A percentile compares a stretch with the other conserved stretches of the same genome.
These are phyloP conservation scores for Eucalyptus pauciflora DNA, from an alignment of 345 rosid genomes.

Conservation along the genomic window DNA sequence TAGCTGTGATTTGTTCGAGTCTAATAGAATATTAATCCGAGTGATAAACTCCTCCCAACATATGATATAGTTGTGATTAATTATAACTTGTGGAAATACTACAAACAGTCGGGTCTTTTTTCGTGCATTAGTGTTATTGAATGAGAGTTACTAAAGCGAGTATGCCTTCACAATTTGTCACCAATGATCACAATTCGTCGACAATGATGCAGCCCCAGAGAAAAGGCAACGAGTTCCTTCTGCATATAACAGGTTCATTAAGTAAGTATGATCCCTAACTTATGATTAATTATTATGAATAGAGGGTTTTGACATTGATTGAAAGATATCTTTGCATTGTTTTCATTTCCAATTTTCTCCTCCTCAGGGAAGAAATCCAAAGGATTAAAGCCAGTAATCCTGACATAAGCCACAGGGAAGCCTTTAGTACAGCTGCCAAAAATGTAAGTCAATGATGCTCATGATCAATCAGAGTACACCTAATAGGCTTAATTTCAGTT, in stretches of 20 bases:
- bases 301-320: not conserved
- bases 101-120: not conserved
- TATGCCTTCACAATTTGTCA: not conserved
- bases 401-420: slow-evolving; percentile 93
- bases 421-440: slow-evolving; percentile 97
- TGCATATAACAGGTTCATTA: slow-evolving; percentile 93
- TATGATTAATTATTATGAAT: not conserved
- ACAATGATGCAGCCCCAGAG: slow-evolving; percentile 66
- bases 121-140: not conserved
- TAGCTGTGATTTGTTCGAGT: not conserved
- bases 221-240: slow-evolving; percentile 98
- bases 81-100: not conserved
- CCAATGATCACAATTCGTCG: not conserved
- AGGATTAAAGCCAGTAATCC: slow-evolving; percentile 96
- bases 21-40: not conserved
- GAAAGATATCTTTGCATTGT: not conserved
- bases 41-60: not conserved
- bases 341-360: not conserved
- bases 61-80: not conserved
- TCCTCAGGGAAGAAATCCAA: slow-evolving; percentile 86
- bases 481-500: not conserved
- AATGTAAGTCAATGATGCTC: slow-evolving; percentile 43
- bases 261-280: slow-evolving; percentile 36
- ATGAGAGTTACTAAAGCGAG: not conserved
- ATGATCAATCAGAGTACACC: not conserved